Conservation (phyloP, 2,329 filamentous ascomycete species). For the Arthrobotrys entomopaga region DNA sequence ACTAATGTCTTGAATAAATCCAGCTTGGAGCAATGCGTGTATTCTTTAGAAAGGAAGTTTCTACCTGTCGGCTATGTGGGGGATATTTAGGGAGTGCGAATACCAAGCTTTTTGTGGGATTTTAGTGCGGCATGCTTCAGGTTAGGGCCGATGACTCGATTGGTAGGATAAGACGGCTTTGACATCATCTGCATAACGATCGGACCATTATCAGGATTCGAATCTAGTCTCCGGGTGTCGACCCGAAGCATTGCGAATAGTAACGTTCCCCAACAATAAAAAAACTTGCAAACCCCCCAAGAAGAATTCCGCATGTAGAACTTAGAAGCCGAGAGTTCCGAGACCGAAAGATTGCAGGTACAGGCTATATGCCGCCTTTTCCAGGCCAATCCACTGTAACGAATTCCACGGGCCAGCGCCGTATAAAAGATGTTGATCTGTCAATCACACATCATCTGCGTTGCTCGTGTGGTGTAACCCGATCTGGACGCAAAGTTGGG, state of each 20-base stretch:
- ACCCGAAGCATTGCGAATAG: constrained; percentile 6
- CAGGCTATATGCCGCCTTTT: constrained; percentile 4
- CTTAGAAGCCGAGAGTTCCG: neutral
- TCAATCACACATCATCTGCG: neutral
- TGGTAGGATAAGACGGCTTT: neutral
- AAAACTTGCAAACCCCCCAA: too few relatives aligned
- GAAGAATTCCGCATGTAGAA: neutral
- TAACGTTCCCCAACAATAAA: neutral
- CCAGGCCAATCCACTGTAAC: neutral
- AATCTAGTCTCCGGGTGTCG: neutral
- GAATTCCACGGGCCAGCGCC: neutral
- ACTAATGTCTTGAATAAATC: too few relatives aligned
- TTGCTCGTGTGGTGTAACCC: constrained; percentile 24
- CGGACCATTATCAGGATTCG: constrained; percentile 1
- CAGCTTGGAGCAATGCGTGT: too few relatives aligned
- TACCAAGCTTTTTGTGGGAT: too few relatives aligned
- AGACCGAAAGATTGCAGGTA: constrained; percentile 7
- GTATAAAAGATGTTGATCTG: constrained; percentile 2
- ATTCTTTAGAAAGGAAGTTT: too few relatives aligned
- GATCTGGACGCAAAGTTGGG: neutral
- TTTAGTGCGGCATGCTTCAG: neutral
- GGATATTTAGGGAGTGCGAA: too few relatives aligned
- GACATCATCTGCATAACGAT: constrained; percentile 15
- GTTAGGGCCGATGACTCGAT: neutral
- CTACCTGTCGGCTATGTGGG: too few relatives aligned